These are phyloP conservation scores for Sporothrix mexicana DNA, from an alignment of 2,329 filamentous ascomycete species.

Conservation along the genomic window DNA sequence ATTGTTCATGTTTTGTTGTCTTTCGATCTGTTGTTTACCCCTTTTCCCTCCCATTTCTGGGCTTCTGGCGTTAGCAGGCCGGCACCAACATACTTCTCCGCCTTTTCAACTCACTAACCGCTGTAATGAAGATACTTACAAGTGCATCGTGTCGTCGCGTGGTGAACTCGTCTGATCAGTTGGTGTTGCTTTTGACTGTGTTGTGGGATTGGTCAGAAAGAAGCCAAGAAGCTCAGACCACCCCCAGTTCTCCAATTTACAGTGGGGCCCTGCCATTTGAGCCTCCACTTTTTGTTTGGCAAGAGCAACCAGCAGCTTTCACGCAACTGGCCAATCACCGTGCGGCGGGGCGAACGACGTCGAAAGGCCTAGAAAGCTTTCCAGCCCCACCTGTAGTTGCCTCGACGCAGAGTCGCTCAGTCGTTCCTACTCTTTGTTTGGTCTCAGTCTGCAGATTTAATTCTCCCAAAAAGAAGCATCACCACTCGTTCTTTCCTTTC, in stretches of 20 bases:
- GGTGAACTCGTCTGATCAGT: too few species aligned
- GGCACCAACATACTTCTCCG: too few species aligned
- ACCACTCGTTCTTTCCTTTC: not conserved
- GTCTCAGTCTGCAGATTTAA: slow-evolving; percentile 22
- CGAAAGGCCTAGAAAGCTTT: slow-evolving; percentile 41
- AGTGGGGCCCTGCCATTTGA: not conserved
- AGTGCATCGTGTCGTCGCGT: too few species aligned
- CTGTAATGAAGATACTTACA: too few species aligned
- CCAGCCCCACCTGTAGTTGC: slow-evolving; percentile 33
- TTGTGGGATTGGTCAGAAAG: too few species aligned
- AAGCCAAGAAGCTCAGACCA: not conserved
- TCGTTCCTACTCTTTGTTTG: slow-evolving; percentile 8
- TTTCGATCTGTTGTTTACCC: not conserved
- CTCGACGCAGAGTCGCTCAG: not conserved
- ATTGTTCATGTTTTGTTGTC: not conserved
- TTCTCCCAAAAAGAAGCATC: not conserved
- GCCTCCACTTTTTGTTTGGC: not conserved
- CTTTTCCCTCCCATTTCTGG: not conserved
- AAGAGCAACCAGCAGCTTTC: too few species aligned
- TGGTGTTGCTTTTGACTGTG: too few species aligned
- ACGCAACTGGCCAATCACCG: slow-evolving; percentile 33
- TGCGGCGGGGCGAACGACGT: slow-evolving; percentile 29
- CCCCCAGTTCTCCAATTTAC: slow-evolving; percentile 18
- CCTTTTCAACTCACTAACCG: too few species aligned
- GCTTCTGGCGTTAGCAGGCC: not conserved